Evolutionary conservation across 306 rosid genomes (phyloP).

Genomic region (Lathyrus oleraceus): DNA sequence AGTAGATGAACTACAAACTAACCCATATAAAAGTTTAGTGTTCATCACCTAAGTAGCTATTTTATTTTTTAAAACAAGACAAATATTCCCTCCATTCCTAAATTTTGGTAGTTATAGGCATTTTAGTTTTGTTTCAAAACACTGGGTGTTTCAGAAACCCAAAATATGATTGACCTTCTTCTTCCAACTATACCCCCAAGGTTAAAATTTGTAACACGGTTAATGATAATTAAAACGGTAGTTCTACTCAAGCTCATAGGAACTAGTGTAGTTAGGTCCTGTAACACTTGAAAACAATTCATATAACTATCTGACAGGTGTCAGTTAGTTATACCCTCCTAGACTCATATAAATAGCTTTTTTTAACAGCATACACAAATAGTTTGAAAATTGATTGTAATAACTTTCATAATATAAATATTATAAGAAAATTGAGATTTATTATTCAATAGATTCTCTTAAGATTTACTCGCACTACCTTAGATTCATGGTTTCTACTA

Average conservation of each 20-base stretch:
- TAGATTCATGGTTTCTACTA: not conserved
- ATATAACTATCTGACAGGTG: not conserved
- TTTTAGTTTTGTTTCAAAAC: not conserved
- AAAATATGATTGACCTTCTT: not conserved
- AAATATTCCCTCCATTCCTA: not conserved
- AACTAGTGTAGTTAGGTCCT: not conserved
- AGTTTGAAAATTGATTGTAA: not conserved
- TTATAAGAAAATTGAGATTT: not conserved
- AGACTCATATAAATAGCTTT: not conserved
- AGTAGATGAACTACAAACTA: constrained; percentile 16
- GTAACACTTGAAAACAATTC: not conserved
- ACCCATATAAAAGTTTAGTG: not conserved
- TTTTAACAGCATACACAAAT: not conserved
- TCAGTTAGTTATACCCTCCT: not conserved
- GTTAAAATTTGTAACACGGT: not conserved
- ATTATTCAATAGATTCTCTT: not conserved
- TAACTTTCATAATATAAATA: not conserved
- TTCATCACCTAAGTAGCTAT: constrained; percentile 11
- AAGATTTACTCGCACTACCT: not conserved
- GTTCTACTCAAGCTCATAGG: not conserved
- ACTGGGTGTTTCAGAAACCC: not conserved
- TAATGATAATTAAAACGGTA: not conserved
- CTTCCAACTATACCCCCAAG: not conserved
- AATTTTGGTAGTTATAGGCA: not conserved
- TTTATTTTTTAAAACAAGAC: constrained; percentile 21